Base-by-base conservation (phyloP, 495 filamentous ascomycete genomes). In the Penicillium paxilli region DNA sequence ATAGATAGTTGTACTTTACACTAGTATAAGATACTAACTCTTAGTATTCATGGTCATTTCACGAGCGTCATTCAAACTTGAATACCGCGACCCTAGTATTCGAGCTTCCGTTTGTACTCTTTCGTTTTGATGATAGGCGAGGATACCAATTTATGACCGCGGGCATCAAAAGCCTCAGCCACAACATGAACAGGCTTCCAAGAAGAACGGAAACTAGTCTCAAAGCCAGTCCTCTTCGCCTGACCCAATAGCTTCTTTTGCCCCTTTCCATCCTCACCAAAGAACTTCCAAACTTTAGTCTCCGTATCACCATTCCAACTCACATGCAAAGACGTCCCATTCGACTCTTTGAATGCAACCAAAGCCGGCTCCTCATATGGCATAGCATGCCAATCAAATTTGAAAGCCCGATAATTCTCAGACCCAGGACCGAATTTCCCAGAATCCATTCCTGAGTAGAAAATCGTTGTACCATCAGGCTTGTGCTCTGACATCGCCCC, bases 401-500 rank as follows among this genome's bases (percentile, higher is more conserved):
- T 54, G 52, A 60, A 60, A 8, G 57, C 57, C 1, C 60, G 52
- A 40, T 63, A 63, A 30, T 60, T 63, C 25, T 59, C 51, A 8
- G 54, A 51, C 5, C 51, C 56, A 38, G 42, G 48, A 16, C 58
- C 51, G 11, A 53, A 4, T 23, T 11, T 50, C 12, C 49, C 57
- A n/a, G 56, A 56, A 30, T 56, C 63, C 44, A 63, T 32, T 12
- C 30, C 24, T 4, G 57, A 38, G 24, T 44, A 62, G 54, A 75
- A 79, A 9, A 80, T 66, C 2, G 70, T 64, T 0, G 79, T 79
- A 9, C 59, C 59, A 25, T 79, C 66, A 1, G 64, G 57, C 2
- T 66, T 68, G 54, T 76, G 78, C 59, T 83, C 80, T 0, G 75
- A 79, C 42, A 80, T 63, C 16, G 71, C 71, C 0, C 76, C 72